Base-by-base conservation (phyloP, 2,329 filamentous ascomycete genomes). In the Calonectria hongkongensis region DNA sequence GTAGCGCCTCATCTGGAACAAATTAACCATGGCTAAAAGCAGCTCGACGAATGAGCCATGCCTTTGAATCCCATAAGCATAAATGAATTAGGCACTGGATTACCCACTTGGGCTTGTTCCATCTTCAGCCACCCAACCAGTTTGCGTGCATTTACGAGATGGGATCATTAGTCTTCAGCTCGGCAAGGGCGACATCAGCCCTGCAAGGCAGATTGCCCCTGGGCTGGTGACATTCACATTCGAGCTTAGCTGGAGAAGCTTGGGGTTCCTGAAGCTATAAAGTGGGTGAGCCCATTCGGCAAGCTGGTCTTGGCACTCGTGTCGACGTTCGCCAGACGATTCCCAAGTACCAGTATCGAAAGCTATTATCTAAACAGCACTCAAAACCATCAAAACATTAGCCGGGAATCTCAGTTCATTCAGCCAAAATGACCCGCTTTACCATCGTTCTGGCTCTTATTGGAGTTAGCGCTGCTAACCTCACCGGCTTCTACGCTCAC, bases 1-100 rank as follows among this genome's bases (percentile, higher is more conserved):
- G 39, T 58, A 36, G 30, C 30, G 30, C 51, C 36, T 21, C 30
- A 58, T 39, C 30, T 39, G 30, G 51, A 58, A 58, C 51, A 58
- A 58, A 58, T 58, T 58, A 58, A 58, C 51, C 51, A n/a, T 25
- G 51, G 51, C 30, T 58, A 58, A 58, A 58, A 58, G 30, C 18
- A 58, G 6, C 30, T 21, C 21, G 10, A 16, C 51, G 51, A 58
- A 39, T 58, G n/a, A 25, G 51, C 30, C 30, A 39, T 33, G 51
- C 10, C 51, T 30, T 30, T 21, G 51, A 39, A 36, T 30, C 30
- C 51, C 51, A 58, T 58, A 58, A 58, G 51, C 51, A 58, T 58
- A 58, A 58, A 58, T 58, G 30, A 58, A 25, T 56, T 58, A 39
- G 51, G 51, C 51, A 39, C 51, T 39, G n/a, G 18, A 58, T 58